Evolutionary conservation across 305 asterid species (phyloP), one percentile per base, ranked within the genome.

Genomic region (Fraxinus angustifolia): DNA sequence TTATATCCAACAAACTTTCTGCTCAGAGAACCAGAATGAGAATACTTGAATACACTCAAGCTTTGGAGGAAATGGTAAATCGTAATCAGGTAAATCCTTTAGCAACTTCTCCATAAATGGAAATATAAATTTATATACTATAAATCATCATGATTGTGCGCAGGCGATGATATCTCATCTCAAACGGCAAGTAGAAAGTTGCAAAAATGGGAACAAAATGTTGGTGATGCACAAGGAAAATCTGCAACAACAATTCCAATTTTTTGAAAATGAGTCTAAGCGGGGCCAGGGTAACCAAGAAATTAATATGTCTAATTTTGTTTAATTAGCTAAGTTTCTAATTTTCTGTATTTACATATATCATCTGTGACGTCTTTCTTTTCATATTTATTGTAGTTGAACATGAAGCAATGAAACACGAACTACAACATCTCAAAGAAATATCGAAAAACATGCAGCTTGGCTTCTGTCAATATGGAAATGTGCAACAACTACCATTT

Each of bases 1-100:
- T 85, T 1, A 19, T 91, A 75, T 88, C 91, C 4, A 91, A 91
- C 45, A 81, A 88, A 8, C 84, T 90, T 6, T 90, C 95, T 3
- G 92, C 91, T 11, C 88, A 81, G 73, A 90, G 90, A 81, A 78
- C 87, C 1, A 84, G 92, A 40, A 7, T 42, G 65, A 88, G 58
- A 79, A 81, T 78, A 78, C 34, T 38, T 56, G 80, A 84, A 2
- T 73, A 89, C 35, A 48, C 70, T 74, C 30, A 48, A 26, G 86
- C 83, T 8, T 23, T 91, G 90, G 90, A 85, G 68, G 76, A 81
- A 14, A 83, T 62, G 82, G 82, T 70, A 12, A 48, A 38, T 0
- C 80, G 83, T 4, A 78, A 88, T 11, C 48, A 84, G 91, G 95
- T 90, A 83, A 36, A 45, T 1, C 77, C 31, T 0, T 21, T 17